Conservation (phyloP, 2,329 filamentous ascomycete species). For the Tolypocladium tropicale region DNA sequence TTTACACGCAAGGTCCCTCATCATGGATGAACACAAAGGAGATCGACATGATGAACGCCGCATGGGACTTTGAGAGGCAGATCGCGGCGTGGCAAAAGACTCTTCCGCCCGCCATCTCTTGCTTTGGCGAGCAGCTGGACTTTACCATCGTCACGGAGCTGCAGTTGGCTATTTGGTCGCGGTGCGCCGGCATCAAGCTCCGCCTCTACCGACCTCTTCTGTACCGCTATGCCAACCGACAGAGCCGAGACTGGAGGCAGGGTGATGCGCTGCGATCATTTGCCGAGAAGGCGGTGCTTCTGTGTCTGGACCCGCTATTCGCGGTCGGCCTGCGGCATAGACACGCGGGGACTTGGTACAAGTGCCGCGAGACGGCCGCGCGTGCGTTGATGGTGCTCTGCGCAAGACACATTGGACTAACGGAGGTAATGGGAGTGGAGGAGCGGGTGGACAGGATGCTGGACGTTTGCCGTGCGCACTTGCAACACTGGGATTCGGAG, state of each 20-base stretch:
- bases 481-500: not conserved
- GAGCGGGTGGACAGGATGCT: not conserved
- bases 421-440: not conserved
- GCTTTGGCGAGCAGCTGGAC: not conserved
- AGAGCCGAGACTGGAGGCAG: not conserved
- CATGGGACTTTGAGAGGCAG: not conserved
- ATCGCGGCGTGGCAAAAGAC: not conserved
- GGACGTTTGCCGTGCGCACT: not conserved
- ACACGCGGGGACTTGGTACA: not conserved
- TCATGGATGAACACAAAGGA: not conserved
- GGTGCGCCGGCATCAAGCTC: not conserved
- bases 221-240: not conserved
- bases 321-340: not conserved
- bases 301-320: not conserved
- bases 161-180: not conserved
- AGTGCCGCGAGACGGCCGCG: not conserved
- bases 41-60: not conserved
- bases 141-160: not conserved
- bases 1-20: not conserved
- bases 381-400: not conserved
- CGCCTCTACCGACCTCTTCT: constrained; percentile 2
- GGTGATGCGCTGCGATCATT: not conserved
- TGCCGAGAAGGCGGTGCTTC: not conserved
- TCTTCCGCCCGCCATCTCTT: not conserved
- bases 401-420: not conserved